Evolutionary conservation across 495 filamentous ascomycete species (phyloP), one percentile per base, ranked within the genome.

Genomic region (Podospora didyma): DNA sequence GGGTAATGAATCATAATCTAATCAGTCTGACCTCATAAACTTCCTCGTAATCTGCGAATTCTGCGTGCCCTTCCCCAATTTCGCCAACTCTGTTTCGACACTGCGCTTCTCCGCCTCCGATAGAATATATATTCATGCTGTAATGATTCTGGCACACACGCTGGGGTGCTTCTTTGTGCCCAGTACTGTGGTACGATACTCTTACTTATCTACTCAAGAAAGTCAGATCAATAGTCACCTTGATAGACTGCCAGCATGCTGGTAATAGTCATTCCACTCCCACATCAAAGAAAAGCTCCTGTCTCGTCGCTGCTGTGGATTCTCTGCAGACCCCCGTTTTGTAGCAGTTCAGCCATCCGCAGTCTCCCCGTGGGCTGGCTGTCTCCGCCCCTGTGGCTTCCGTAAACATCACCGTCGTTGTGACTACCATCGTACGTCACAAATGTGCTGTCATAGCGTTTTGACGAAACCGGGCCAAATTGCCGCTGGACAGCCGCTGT

Each of bases 401-500:
- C 34, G 42, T 39, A 42, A 14, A 16, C 4, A 3, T 31, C 46
- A 2, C 60, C 31, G 34, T 70, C 70, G 3, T 62, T 49, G 37
- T 73, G 61, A 34, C 57, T 57, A 7, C 64, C 59, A 6, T 47
- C 56, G 2, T 53, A 49, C 1, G 21, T 47, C 26, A 26, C 7
- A 22, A 24, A 17, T 53, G n/a, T 21, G 35, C 7, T n/a, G 17
- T 28, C 11, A 11, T 16, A 26, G 9, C 37, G 24, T 41, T 51
- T 24, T 44, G 41, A 26, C 41, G 46, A 35, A 9, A 61, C 57
- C 0, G 52, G 26, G 54, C 75, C 62, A 66, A 68, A 66, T 62
- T 76, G 59, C 61, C 63, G 59, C 54, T 69, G 51, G 50, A 72
- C 63, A 51, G 69, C 49, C 55, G 70, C 53, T 46, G 69, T 60